Conservation (phyloP, 495 filamentous ascomycete genomes). For the Lasiosphaeris hirsuta region DNA sequence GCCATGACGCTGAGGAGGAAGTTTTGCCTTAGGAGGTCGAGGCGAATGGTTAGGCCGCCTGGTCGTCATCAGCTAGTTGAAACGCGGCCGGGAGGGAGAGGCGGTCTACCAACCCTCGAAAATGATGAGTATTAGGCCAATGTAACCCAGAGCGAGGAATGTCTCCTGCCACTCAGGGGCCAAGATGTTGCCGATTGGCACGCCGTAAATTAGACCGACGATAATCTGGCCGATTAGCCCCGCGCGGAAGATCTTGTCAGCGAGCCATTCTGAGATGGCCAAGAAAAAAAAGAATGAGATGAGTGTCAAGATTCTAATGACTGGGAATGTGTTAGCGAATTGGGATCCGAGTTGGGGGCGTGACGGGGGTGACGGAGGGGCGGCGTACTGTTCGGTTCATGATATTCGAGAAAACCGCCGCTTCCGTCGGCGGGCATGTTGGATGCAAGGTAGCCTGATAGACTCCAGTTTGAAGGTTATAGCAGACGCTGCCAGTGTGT, state of each 20-base stretch:
- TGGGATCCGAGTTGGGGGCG: too few relatives aligned
- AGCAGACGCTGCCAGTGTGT: too few relatives aligned
- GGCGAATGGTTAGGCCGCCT: slow-evolving; percentile 66
- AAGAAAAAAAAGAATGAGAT: slow-evolving; percentile 65
- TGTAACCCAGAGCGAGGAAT: slow-evolving; percentile 68
- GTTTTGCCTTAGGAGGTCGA: slow-evolving; percentile 57
- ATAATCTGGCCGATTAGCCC: slow-evolving; percentile 73
- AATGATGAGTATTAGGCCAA: slow-evolving; percentile 71
- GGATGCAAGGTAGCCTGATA: too few relatives aligned
- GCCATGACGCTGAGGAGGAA: slow-evolving; percentile 56
- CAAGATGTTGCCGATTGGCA: slow-evolving; percentile 48
- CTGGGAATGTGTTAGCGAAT: slow-evolving; percentile 1
- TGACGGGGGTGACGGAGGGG: not conserved
- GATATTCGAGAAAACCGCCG: slow-evolving; percentile 24
- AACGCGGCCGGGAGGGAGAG: not conserved
- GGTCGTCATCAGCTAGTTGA: not conserved
- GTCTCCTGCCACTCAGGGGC: slow-evolving; percentile 53
- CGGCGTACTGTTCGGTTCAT: slow-evolving; percentile 20
- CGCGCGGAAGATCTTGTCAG: slow-evolving; percentile 65
- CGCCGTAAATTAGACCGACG: slow-evolving; percentile 67
- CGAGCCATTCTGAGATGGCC: slow-evolving; percentile 53
- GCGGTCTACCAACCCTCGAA: slow-evolving; percentile 58
- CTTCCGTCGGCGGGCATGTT: slow-evolving; percentile 1
- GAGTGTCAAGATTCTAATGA: slow-evolving; percentile 51
- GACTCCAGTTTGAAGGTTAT: too few relatives aligned